Evolutionary conservation across 768 basidiomycete genomes (phyloP).

Genomic region (Baorangia bicolor): DNA sequence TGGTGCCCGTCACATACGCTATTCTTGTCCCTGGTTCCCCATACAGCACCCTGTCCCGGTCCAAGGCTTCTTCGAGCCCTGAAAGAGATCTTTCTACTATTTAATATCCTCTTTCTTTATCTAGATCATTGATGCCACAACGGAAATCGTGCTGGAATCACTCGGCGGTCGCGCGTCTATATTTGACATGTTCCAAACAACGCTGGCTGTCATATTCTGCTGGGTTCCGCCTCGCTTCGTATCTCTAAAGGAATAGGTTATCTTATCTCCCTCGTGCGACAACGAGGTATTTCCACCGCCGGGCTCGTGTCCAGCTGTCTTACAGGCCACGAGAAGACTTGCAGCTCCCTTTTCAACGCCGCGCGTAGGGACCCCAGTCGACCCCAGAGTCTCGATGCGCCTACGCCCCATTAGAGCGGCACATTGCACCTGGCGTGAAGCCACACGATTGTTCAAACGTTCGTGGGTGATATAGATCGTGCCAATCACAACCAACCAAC

Average conservation of each 20-base stretch:
- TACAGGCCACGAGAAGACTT: too few relatives aligned
- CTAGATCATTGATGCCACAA: background rate
- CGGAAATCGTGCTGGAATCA: background rate
- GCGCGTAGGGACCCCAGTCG: background rate
- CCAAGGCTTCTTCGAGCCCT: background rate
- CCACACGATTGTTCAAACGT: background rate
- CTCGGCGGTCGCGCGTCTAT: background rate
- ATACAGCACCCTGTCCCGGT: background rate
- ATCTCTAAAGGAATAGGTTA: background rate
- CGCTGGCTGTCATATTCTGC: background rate
- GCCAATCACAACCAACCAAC: background rate
- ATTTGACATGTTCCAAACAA: background rate
- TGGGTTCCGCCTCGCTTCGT: background rate
- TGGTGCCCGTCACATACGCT: background rate
- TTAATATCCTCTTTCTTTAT: background rate
- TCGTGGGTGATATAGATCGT: too few relatives aligned
- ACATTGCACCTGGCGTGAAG: background rate
- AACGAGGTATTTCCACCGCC: too few relatives aligned
- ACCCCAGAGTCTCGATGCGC: background rate
- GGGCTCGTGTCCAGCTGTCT: too few relatives aligned
- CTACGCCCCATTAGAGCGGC: background rate
- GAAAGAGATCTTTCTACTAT: background rate
- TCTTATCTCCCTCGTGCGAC: too few relatives aligned
- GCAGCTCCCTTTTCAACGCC: background rate
- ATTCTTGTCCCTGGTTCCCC: background rate